Evolutionary conservation across 192 early-diverging fungal genomes (phyloP).

Genomic region (Pilaira anomala): DNA sequence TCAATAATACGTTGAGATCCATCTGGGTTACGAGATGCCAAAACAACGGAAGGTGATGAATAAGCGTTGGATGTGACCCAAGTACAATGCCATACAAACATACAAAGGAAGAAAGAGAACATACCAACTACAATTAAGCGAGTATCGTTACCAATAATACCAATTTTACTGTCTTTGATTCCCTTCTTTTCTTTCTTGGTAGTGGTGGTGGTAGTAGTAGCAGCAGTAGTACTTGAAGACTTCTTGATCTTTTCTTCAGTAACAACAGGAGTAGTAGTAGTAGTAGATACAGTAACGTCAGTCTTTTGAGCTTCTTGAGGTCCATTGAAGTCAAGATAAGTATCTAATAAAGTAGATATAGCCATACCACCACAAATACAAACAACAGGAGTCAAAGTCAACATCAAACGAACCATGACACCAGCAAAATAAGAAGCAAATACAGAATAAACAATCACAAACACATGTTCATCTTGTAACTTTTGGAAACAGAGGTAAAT

Average conservation of each 20-base stretch:
- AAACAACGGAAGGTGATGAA: slow-evolving; percentile 97
- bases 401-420: slow-evolving; percentile 99
- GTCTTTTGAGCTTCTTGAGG: background rate
- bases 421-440: slow-evolving; percentile 99
- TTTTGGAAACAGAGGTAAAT: slow-evolving; percentile 96
- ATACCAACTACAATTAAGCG: slow-evolving; percentile 58
- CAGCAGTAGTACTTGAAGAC: background rate
- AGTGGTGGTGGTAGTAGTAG: background rate
- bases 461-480: slow-evolving; percentile 95
- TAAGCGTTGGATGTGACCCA: slow-evolving; percentile 98
- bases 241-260: slow-evolving; percentile 6
- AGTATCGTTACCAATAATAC: slow-evolving; percentile 47
- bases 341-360: slow-evolving; percentile 82
- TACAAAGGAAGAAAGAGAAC: slow-evolving; percentile 69
- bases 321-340: slow-evolving; percentile 60
- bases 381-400: slow-evolving; percentile 96
- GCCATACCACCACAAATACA: slow-evolving; percentile 93
- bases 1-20: slow-evolving; percentile 97
- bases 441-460: slow-evolving; percentile 96
- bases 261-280: slow-evolving; percentile 3
- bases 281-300: slow-evolving; percentile 2
- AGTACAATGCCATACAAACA: slow-evolving; percentile 97
- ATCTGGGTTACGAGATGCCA: slow-evolving; percentile 82
- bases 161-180: slow-evolving; percentile 35
- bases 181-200: slow-evolving; percentile 20